Evolutionary conservation across 805 yeast genomes (phyloP), one percentile per base, ranked within the genome.

Genomic region (Ogataea philodendri): DNA sequence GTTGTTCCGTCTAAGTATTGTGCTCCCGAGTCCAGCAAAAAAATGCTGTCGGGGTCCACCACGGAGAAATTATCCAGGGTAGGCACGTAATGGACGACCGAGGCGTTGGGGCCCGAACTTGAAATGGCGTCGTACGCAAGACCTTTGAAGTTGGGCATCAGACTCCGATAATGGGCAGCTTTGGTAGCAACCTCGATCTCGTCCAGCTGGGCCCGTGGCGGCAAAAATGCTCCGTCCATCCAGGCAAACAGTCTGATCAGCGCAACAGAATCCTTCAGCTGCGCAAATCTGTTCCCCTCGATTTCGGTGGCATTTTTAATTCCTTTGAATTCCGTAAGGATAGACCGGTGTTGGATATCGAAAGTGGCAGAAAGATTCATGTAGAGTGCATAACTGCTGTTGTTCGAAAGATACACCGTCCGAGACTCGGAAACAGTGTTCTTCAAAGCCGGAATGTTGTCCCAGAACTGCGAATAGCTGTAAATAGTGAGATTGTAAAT

Each of bases 1-100:
- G 98, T 93, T 0, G 98, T 93, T 8, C 98, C 98, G 53, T 89
- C 96, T 15, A 82, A 58, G 54, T 76, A 90, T 52, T 93, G 98
- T 1, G 93, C 85, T 4, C 98, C 98, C 2, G 95, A 77, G 59
- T 93, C 98, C 41, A 85, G 67, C 44, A 93, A 66, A 48, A 82
- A 88, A 2, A 88, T 73, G 39, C 81, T 74, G 14, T 72, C 60
- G 7, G 82, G 79, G 51, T 84, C 81, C 40, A 93, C 76, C 39
- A 71, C 58, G 1, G 82, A 65, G 35, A 75, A 72, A 13, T 73
- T 67, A 9, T 72, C 80, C 19, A 63, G 63, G 1, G 80, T 70
- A 19, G 95, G 94, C 0, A 81, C 70, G 53, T 84, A 84, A 52
- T 84, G 94, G 36, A 83, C 80, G 7, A 84, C 67, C 0, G 93